Evolutionary conservation across 331 rosid genomes (phyloP).

Genomic region (Rhamnella rubrinervis): DNA sequence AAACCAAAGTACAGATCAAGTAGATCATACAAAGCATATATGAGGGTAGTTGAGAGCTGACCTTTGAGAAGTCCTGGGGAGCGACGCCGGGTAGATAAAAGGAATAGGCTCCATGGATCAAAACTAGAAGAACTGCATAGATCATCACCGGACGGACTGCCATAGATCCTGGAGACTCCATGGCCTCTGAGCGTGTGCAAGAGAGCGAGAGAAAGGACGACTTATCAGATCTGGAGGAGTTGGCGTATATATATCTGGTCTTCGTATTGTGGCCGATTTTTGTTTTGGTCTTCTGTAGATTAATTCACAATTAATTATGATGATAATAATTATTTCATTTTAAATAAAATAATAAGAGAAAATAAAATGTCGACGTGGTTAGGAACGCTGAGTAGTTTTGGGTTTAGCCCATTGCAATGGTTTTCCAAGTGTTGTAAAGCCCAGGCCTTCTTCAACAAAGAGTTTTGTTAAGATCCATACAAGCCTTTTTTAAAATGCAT

Average conservation of each 20-base stretch:
- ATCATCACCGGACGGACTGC: slow-evolving; percentile 25
- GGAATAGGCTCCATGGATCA: slow-evolving; percentile 54
- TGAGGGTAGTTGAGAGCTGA: slow-evolving; percentile 25
- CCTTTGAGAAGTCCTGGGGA: slow-evolving; percentile 84
- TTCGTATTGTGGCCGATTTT: no score
- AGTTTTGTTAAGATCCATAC: no score
- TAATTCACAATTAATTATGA: not conserved
- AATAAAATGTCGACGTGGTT: not conserved
- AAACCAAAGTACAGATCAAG: slow-evolving; percentile 27
- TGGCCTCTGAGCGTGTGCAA: slow-evolving; percentile 48
- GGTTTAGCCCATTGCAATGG: no score
- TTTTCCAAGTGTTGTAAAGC: no score
- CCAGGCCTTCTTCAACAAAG: no score
- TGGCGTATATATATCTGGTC: no score
- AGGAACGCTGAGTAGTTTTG: no score
- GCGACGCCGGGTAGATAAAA: slow-evolving; percentile 99
- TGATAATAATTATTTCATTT: not conserved
- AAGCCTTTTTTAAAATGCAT: no score
- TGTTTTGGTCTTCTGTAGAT: no score
- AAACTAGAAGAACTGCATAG: slow-evolving; percentile 45
- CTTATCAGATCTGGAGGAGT: not conserved
- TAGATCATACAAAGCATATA: not conserved
- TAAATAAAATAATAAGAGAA: not conserved
- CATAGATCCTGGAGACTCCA: slow-evolving; percentile 73
- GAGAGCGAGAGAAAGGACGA: not conserved